Evolutionary conservation across 768 basidiomycete species (phyloP).

Genomic region (Phaeotremella fagi): DNA sequence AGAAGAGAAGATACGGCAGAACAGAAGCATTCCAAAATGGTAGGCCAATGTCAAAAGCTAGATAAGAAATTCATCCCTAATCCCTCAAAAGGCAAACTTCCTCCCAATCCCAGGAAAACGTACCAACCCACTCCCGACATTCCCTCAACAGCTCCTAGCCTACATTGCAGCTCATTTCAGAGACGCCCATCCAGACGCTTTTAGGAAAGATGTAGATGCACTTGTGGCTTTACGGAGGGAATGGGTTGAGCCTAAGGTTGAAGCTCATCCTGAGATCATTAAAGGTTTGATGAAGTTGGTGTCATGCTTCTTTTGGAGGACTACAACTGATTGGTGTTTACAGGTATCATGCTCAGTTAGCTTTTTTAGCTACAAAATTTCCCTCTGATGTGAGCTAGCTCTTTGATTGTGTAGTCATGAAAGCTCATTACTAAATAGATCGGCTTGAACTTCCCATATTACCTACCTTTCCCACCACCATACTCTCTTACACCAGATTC

Average conservation of each 20-base stretch:
- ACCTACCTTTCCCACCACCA: slow-evolving; percentile 61
- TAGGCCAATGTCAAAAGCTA: too few relatives aligned
- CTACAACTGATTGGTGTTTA: not conserved
- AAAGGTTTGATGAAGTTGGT: slow-evolving; percentile 58
- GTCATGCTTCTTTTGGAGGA: not conserved
- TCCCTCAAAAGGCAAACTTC: slow-evolving; percentile 50
- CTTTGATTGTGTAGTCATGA: not conserved
- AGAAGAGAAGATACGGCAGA: too few relatives aligned
- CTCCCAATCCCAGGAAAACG: slow-evolving; percentile 44
- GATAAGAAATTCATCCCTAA: too few relatives aligned
- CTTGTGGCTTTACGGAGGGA: slow-evolving; percentile 68
- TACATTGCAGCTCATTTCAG: slow-evolving; percentile 64
- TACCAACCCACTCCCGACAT: slow-evolving; percentile 36
- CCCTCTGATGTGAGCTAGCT: slow-evolving; percentile 63
- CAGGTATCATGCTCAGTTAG: slow-evolving; percentile 88
- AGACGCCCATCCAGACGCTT: slow-evolving; percentile 77
- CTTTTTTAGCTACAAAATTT: slow-evolving; percentile 75
- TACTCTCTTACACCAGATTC: slow-evolving; percentile 49
- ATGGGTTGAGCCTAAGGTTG: slow-evolving; percentile 57
- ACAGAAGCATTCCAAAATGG: not conserved
- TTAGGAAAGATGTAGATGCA: slow-evolving; percentile 66
- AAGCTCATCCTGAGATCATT: slow-evolving; percentile 47
- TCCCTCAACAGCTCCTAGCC: slow-evolving; percentile 51
- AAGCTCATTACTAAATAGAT: slow-evolving; percentile 31
- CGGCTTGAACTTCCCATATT: slow-evolving; percentile 55